Conservation (phyloP, 345 rosid species). For the Dimocarpus longan region DNA sequence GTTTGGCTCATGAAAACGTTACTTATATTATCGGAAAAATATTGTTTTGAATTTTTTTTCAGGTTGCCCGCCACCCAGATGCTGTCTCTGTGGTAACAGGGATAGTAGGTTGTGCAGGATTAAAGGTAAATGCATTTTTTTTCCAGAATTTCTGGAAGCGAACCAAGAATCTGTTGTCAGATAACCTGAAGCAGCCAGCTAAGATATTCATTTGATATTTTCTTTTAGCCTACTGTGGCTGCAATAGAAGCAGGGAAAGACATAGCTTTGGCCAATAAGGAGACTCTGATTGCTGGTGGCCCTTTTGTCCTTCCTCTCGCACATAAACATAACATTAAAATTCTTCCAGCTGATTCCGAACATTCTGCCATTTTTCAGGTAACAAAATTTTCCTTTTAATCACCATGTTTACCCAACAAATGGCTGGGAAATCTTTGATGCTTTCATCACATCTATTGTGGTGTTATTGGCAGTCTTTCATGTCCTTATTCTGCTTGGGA, state of each 20-base stretch:
- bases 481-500: not conserved
- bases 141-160: not conserved
- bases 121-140: slow-evolving; percentile 52
- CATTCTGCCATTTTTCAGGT: slow-evolving; percentile 99
- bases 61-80: slow-evolving; percentile 95
- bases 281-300: slow-evolving; percentile 94
- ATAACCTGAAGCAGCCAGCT: slow-evolving; percentile 13
- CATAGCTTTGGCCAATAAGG: slow-evolving; percentile 96
- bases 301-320: slow-evolving; percentile 98
- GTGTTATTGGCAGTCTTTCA: not conserved
- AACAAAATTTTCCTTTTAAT: slow-evolving; percentile 12
- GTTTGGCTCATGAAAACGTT: slow-evolving; percentile 10
- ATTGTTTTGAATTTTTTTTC: slow-evolving; percentile 27
- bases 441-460: not conserved
- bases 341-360: slow-evolving; percentile 99
- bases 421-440: not conserved
- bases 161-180: slow-evolving; percentile 9
- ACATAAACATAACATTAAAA: slow-evolving; percentile 80
- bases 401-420: not conserved
- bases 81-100: slow-evolving; percentile 93
- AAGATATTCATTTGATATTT: slow-evolving; percentile 1
- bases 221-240: slow-evolving; percentile 84
- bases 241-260: slow-evolving; percentile 97
- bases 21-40: not conserved
- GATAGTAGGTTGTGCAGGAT: slow-evolving; percentile 98